Percentiles rank a stretch among this genome's conserved stretches.
Conservation (phyloP, 371 early-diverging fungal genomes). For the Mucor plumbeus region DNA sequence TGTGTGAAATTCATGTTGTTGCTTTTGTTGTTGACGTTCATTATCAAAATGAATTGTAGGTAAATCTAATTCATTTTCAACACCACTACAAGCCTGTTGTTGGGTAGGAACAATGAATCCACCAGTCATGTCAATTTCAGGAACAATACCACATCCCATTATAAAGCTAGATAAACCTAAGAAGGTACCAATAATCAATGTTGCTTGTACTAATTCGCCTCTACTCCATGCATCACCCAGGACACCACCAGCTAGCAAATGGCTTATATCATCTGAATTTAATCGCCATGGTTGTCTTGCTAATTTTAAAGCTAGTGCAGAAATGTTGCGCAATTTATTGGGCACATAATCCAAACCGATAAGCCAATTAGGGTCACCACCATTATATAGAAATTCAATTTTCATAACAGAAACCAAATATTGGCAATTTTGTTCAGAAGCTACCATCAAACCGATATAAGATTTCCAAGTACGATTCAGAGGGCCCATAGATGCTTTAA, state of each 20-base stretch:
- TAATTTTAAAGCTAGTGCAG: constrained; percentile 51
- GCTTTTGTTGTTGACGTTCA: background rate
- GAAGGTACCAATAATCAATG: constrained; percentile 60
- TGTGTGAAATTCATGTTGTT: constrained; percentile 16
- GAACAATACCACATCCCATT: constrained; percentile 67
- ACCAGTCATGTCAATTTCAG: constrained; percentile 70
- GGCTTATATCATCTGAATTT: constrained; percentile 46
- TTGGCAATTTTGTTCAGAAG: constrained; percentile 67
- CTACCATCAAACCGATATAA: constrained; percentile 68
- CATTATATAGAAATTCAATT: constrained; percentile 60
- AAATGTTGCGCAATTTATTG: constrained; percentile 59
- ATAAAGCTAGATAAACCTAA: constrained; percentile 67
- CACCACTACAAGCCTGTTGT: constrained; percentile 26
- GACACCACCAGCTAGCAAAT: constrained; percentile 38
- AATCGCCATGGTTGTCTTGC: constrained; percentile 72
- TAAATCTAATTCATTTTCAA: constrained; percentile 51
- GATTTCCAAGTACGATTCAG: constrained; percentile 62
- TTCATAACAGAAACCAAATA: constrained; percentile 62
- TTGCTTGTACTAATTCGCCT: constrained; percentile 68
- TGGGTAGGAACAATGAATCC: constrained; percentile 35
- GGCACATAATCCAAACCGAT: constrained; percentile 58
- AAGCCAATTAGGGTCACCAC: constrained; percentile 70
- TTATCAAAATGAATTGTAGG: constrained; percentile 9
- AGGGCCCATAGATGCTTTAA: constrained; percentile 59
- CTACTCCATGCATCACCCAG: constrained; percentile 60